Conservation (phyloP, 75 land plant species). For the Adiantum capillusveneris region DNA sequence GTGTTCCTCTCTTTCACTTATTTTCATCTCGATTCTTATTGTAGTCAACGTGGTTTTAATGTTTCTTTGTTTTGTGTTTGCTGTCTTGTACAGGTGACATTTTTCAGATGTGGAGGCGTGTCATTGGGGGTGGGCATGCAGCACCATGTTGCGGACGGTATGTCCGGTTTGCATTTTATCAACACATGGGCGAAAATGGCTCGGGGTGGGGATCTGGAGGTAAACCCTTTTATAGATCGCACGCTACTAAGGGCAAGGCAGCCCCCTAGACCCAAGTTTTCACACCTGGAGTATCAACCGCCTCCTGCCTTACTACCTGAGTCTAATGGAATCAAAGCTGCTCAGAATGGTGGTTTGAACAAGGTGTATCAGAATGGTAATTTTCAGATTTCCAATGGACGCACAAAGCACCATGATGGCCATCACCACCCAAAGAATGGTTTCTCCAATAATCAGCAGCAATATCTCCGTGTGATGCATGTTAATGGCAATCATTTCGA, state of each 20-base stretch:
- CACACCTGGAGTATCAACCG: slow-evolving; percentile 25
- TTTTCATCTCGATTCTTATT: no score
- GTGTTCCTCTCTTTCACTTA: no score
- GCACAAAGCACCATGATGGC: slow-evolving; percentile 2
- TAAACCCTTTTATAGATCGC: slow-evolving; percentile 24
- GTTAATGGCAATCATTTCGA: no score
- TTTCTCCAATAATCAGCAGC: slow-evolving; percentile 37
- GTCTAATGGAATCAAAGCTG: neutral
- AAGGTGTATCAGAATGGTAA: no score
- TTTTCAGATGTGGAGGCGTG: no score
- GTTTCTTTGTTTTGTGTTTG: no score
- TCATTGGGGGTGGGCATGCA: no score
- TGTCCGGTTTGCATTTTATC: slow-evolving; percentile 26
- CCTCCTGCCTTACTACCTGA: slow-evolving; percentile 5
- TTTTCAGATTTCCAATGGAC: no score
- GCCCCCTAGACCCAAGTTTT: slow-evolving; percentile 21
- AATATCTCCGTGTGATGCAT: slow-evolving; percentile 9
- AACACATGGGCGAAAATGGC: slow-evolving; percentile 35
- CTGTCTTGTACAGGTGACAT: no score
- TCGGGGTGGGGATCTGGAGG: slow-evolving; percentile 10
- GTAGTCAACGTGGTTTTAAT: no score
- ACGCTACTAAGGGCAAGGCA: slow-evolving; percentile 22
- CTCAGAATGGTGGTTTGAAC: no score
- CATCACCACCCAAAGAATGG: slow-evolving; percentile 44
- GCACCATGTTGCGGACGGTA: no score